Percentiles rank a stretch among this genome's conserved stretches.
Evolutionary conservation across 2,329 filamentous ascomycete species (phyloP).

Genomic region (Hypocreales sp.): DNA sequence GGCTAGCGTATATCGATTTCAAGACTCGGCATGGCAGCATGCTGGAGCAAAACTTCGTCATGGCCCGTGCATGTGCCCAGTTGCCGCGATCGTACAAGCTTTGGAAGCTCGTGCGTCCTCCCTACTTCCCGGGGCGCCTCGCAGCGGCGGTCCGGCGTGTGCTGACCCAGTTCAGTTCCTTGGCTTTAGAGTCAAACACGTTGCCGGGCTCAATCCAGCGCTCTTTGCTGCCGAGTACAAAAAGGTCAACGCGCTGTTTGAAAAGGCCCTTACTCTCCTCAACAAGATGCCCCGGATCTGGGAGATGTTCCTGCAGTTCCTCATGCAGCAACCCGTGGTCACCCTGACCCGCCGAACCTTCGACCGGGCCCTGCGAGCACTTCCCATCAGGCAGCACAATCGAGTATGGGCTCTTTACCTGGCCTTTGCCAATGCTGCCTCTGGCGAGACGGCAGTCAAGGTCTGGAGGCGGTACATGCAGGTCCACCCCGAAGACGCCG

Average conservation of each 20-base stretch:
- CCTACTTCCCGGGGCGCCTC: no score
- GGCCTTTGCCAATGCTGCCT: slow-evolving; percentile 80
- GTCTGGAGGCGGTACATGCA: slow-evolving; percentile 97
- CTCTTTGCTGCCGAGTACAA: slow-evolving; percentile 66
- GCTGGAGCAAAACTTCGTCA: slow-evolving; percentile 71
- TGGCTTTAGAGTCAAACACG: slow-evolving; percentile 65
- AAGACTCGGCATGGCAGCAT: slow-evolving; percentile 75
- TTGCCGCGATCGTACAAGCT: slow-evolving; percentile 93
- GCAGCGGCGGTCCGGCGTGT: no score
- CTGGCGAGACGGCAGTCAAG: slow-evolving; percentile 77
- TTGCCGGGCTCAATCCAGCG: slow-evolving; percentile 69
- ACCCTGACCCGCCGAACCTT: slow-evolving; percentile 78
- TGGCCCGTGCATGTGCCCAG: slow-evolving; percentile 82
- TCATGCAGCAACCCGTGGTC: slow-evolving; percentile 82
- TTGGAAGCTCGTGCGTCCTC: slow-evolving; percentile 67
- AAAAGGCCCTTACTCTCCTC: slow-evolving; percentile 77
- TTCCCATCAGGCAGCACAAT: slow-evolving; percentile 90
- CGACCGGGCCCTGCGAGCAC: slow-evolving; percentile 76
- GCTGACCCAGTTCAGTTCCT: slow-evolving; percentile 49
- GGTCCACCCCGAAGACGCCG: slow-evolving; percentile 84
- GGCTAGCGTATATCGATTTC: slow-evolving; percentile 86
- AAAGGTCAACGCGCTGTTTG: slow-evolving; percentile 91
- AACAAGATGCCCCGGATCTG: slow-evolving; percentile 99
- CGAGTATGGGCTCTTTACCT: slow-evolving; percentile 88
- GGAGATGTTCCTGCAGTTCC: slow-evolving; percentile 91